Evolutionary conservation across 2,329 filamentous ascomycete genomes (phyloP).

Genomic region (Pseudofabraea citricarpa): DNA sequence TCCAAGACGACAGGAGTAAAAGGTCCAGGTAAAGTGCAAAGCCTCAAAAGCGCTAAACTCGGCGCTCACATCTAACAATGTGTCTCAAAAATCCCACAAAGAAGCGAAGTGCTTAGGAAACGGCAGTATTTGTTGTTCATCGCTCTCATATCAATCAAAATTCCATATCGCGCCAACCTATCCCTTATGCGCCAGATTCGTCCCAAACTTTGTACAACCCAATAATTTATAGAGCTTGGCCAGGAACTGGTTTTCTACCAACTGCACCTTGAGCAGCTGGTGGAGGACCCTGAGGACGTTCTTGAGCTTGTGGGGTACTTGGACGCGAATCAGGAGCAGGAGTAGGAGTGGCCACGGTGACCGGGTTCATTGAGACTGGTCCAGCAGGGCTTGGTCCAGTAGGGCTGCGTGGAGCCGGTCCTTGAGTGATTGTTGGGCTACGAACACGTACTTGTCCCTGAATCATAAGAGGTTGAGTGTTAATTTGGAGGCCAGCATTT

Average conservation of each 20-base stretch:
- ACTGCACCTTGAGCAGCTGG: constrained; percentile 1
- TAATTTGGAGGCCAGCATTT: constrained; percentile 2
- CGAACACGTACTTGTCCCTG: constrained; percentile 13
- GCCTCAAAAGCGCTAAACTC: background rate
- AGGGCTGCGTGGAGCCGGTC: constrained; percentile 13
- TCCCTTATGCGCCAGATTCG: constrained; percentile 6
- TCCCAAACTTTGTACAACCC: background rate
- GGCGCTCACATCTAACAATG: background rate
- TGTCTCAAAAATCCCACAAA: constrained; percentile 3
- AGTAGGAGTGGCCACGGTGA: constrained; percentile 6
- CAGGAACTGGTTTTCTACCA: constrained; percentile 25
- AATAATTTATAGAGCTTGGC: constrained; percentile 24
- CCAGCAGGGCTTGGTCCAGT: constrained; percentile 21
- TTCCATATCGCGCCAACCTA: constrained; percentile 4
- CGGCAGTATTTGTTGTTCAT: too few relatives aligned
- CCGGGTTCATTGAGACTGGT: constrained; percentile 21
- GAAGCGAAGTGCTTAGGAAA: too few relatives aligned
- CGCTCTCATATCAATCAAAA: constrained; percentile 13
- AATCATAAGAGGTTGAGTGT: constrained; percentile 5
- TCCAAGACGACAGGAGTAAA: background rate
- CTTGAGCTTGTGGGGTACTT: background rate
- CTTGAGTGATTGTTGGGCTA: constrained; percentile 17
- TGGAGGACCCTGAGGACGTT: constrained; percentile 2
- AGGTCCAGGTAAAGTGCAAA: background rate
- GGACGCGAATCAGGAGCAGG: constrained; percentile 6